phyloP scores from a whole-genome alignment of 1,284 basidiomycete species.

The Heterobasidion irregulare region DNA sequence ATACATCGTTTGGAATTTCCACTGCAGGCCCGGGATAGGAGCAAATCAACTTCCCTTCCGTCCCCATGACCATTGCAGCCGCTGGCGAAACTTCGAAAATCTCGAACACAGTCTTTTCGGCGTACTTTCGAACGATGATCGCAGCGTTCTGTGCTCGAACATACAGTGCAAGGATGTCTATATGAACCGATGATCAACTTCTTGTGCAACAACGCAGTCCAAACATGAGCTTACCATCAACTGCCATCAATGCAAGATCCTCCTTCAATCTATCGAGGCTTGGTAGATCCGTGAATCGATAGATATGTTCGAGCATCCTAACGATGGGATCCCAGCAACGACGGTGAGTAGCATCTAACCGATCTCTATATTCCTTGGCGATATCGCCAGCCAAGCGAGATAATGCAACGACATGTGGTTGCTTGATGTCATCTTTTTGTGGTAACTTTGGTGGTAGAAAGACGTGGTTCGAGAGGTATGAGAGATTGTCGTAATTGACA shows the following conservation, averaged over 20 bases:
- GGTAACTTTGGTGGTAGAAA: slow-evolving; percentile 13
- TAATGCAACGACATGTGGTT: background rate
- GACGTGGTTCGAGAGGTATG: background rate
- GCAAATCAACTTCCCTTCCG: slow-evolving; percentile 28
- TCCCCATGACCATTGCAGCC: slow-evolving; percentile 23
- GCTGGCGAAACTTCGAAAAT: slow-evolving; percentile 31
- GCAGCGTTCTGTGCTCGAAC: slow-evolving; percentile 36
- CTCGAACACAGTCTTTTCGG: slow-evolving; percentile 23
- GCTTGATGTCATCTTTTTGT: slow-evolving; percentile 14
- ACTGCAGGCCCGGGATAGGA: slow-evolving; percentile 25
- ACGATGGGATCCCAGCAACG: too few relatives aligned
- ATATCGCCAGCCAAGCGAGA: background rate
- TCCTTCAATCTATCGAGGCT: background rate
- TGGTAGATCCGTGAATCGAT: too few relatives aligned
- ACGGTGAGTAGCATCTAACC: background rate
- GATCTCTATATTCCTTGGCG: background rate
- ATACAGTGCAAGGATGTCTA: slow-evolving; percentile 22
- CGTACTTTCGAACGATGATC: slow-evolving; percentile 25
- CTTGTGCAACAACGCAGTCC: background rate
- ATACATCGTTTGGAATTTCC: slow-evolving; percentile 22
- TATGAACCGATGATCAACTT: background rate
- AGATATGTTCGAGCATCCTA: too few relatives aligned
- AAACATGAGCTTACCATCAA: background rate
- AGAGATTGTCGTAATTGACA: background rate
- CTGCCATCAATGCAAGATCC: background rate